These are phyloP conservation scores for Hyphodiscus sp. DNA, from an alignment of 2,329 filamentous ascomycete genomes.

Conservation along the genomic window DNA sequence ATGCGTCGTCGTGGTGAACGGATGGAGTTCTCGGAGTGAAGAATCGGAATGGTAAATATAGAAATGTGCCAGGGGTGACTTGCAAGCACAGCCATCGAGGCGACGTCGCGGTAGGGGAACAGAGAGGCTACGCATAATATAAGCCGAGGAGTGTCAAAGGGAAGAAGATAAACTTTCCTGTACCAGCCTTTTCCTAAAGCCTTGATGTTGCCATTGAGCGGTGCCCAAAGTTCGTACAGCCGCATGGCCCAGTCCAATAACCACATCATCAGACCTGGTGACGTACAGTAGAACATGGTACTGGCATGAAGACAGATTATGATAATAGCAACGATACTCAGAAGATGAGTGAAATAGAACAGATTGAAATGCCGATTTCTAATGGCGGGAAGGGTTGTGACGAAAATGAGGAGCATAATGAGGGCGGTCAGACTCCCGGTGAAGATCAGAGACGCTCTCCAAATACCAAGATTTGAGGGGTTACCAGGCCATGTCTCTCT, in stretches of 20 bases:
- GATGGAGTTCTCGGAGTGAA: slow-evolving; percentile 25
- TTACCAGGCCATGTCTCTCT: slow-evolving; percentile 24
- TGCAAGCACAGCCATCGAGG: slow-evolving; percentile 23
- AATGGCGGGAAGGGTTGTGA: slow-evolving; percentile 22
- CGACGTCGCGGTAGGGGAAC: slow-evolving; percentile 20
- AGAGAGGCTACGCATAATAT: slow-evolving; percentile 9
- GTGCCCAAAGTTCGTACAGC: slow-evolving; percentile 18
- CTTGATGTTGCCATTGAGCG: slow-evolving; percentile 15
- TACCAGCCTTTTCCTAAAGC: slow-evolving; percentile 24
- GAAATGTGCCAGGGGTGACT: slow-evolving; percentile 26
- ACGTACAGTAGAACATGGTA: slow-evolving; percentile 26
- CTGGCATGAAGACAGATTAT: slow-evolving; percentile 26
- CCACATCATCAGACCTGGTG: slow-evolving; percentile 25
- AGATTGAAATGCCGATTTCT: slow-evolving; percentile 24
- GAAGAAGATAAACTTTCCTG: slow-evolving; percentile 11
- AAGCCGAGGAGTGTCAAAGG: not conserved
- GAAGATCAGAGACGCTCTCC: slow-evolving; percentile 26
- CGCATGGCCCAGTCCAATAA: slow-evolving; percentile 26
- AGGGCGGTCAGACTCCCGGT: slow-evolving; percentile 15
- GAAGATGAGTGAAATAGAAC: slow-evolving; percentile 26
- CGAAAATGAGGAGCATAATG: slow-evolving; percentile 19
- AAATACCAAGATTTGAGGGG: slow-evolving; percentile 18
- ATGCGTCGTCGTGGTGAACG: slow-evolving; percentile 25
- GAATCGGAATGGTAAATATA: slow-evolving; percentile 24
- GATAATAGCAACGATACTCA: slow-evolving; percentile 21